Evolutionary conservation across 257 asterid species (phyloP).

Genomic region (Salvia hispanica): DNA sequence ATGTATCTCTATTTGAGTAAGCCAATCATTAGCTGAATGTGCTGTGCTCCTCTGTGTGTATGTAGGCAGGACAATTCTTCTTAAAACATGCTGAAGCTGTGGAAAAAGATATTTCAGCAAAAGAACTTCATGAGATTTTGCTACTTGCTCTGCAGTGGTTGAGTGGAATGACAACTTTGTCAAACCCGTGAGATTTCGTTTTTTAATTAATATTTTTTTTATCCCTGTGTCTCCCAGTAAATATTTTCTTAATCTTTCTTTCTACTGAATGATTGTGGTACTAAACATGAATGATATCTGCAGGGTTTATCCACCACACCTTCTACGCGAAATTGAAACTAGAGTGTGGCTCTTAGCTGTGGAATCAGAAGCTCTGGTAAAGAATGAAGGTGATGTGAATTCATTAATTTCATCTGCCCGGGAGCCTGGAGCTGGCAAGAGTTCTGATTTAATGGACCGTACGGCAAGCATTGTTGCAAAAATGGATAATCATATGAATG

Average conservation of each 20-base stretch:
- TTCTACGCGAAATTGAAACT: conserved; percentile 94
- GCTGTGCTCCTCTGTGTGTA: conserved; percentile 28
- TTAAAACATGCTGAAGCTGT: conserved; percentile 88
- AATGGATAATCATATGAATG: conserved; percentile 76
- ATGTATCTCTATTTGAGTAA: conserved; percentile 24
- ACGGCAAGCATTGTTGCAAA: conserved; percentile 71
- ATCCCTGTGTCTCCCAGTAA: neutral
- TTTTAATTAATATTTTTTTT: neutral
- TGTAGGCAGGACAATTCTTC: conserved; percentile 89
- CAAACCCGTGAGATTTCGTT: conserved; percentile 66
- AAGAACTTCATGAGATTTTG: conserved; percentile 90
- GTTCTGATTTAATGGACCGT: conserved; percentile 70
- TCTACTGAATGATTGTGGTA: conserved; percentile 17
- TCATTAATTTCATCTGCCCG: conserved; percentile 45
- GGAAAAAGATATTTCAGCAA: conserved; percentile 84
- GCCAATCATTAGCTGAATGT: conserved; percentile 28
- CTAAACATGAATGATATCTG: conserved; percentile 27
- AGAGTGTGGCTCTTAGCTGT: conserved; percentile 99
- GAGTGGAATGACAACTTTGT: conserved; percentile 82
- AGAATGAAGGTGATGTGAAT: conserved; percentile 66
- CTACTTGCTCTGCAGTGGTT: conserved; percentile 92
- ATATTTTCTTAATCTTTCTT: conserved; percentile 24
- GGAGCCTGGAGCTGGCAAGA: conserved; percentile 71
- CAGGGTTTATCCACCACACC: conserved; percentile 88
- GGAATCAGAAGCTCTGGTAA: conserved; percentile 88